Conservation (phyloP, 164 flowering plant species). For the Liquidambar formosana region DNA sequence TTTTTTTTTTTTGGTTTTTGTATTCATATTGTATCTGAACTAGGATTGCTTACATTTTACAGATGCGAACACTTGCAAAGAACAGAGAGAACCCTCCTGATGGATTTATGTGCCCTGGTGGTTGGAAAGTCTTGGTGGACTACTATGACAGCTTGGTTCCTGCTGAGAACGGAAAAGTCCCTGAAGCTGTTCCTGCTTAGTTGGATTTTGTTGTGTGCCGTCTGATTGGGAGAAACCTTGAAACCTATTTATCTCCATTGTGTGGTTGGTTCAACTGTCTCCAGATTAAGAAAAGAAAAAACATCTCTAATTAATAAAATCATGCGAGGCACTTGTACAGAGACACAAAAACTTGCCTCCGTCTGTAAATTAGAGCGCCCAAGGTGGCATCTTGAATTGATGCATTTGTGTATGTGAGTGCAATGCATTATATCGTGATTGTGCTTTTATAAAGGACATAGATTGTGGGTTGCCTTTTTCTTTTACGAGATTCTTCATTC, state of each 20-base stretch:
- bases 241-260: conserved; percentile 20
- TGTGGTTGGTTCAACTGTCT: conserved; percentile 5
- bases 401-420: conserved; percentile 1
- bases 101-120: conserved; percentile 97
- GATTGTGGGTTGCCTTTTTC: background rate
- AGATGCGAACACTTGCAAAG: conserved; percentile 94
- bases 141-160: conserved; percentile 74
- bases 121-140: conserved; percentile 89
- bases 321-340: conserved; percentile 22
- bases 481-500: background rate
- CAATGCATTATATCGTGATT: conserved; percentile 13
- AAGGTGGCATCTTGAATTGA: conserved; percentile 1
- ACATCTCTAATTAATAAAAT: conserved; percentile 28
- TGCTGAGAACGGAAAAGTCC: conserved; percentile 44
- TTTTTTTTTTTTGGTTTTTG: too few species aligned
- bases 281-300: too few species aligned
- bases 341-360: conserved; percentile 14
- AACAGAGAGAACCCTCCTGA: conserved; percentile 86
- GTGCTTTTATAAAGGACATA: background rate
- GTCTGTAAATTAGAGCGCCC: conserved; percentile 11
- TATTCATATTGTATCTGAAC: conserved; percentile 5
- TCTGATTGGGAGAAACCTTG: conserved; percentile 32
- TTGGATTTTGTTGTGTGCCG: background rate
- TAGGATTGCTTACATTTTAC: conserved; percentile 12
- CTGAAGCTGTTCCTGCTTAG: conserved; percentile 64